Evolutionary conservation across 1,284 basidiomycete species (phyloP), one percentile per base, ranked within the genome.

Genomic region (Golubevia pallescens): DNA sequence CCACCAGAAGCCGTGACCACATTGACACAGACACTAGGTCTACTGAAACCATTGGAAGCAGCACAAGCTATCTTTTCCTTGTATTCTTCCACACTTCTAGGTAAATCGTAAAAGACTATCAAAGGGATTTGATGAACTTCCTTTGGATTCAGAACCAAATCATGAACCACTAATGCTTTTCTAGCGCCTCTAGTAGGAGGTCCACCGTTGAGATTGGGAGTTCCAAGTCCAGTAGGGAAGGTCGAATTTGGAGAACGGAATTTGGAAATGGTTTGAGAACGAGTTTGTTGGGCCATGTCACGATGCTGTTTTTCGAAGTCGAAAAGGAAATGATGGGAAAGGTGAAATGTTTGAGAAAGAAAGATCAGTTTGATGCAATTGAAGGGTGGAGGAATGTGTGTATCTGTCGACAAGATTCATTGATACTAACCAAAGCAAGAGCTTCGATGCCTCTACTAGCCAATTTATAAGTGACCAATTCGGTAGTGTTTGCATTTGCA

Each of bases 1-100:
- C 95, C 95, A 42, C 95, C 95, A 1, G 94, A 94, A 56, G 95
- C 95, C 66, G 95, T 97, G 67, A 97, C 95, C 79, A 97, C 95
- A 84, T 95, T 96, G 81, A 97, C 90, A 69, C 97, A 90, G 54
- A 97, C 93, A 60, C 93, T 93, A 62, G 93, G 91, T 65, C 93
- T 91, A 57, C 88, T 93, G 66, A 91, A 90, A 51, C 92, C 91
- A 70, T 93, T 91, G 60, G 92, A 92, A 57, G 93, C 91, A 34
- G 92, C 90, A 74, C 60, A 48, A n/a, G 71, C 88, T 54, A 77
- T 93, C 92, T 93, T 92, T 80, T 94, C 93, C 51, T 94, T 93
- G 84, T 97, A 97, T 86, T 96, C 95, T 87, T 97, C 95, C 21
- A 97, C 95, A 57, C 93, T 93, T 84, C 95, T 93, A 21, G 95